phyloP scores from a whole-genome alignment of 768 basidiomycete species.

The Austroboletus festivus region DNA sequence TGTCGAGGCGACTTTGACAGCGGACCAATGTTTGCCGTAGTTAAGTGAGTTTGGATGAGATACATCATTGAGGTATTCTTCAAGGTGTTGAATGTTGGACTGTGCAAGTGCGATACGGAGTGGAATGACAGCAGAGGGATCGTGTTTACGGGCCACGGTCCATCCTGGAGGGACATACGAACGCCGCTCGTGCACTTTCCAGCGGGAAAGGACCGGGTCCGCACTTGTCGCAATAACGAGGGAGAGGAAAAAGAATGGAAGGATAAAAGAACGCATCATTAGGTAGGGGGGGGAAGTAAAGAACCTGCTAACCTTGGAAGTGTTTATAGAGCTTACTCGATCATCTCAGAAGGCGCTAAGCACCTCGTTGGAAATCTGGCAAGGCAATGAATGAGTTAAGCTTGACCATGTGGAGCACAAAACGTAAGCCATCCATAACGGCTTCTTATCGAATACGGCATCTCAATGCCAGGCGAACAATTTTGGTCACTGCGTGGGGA shows the following conservation, averaged over 20 bases:
- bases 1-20: constrained; percentile 36
- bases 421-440: not conserved
- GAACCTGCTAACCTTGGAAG: not conserved
- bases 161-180: constrained; percentile 39
- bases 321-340: not conserved
- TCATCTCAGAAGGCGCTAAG: not conserved
- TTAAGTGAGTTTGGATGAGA: constrained; percentile 42
- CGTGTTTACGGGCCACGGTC: constrained; percentile 29
- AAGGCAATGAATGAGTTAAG: not conserved
- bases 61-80: constrained; percentile 40
- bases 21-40: constrained; percentile 47
- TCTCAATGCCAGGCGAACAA: too few relatives aligned
- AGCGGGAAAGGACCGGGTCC: constrained; percentile 5
- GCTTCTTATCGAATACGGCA: too few relatives aligned
- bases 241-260: constrained; percentile 22
- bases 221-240: constrained; percentile 13
- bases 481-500: too few relatives aligned
- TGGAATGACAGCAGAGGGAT: constrained; percentile 35
- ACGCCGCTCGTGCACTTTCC: constrained; percentile 25
- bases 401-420: not conserved
- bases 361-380: not conserved
- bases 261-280: constrained; percentile 19
- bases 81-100: constrained; percentile 38
- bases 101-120: constrained; percentile 46
- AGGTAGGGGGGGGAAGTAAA: not conserved